A percentile compares a stretch with the other conserved stretches of the same genome.
Evolutionary conservation across 805 yeast species (phyloP).

Genomic region (Candida ovalis): DNA sequence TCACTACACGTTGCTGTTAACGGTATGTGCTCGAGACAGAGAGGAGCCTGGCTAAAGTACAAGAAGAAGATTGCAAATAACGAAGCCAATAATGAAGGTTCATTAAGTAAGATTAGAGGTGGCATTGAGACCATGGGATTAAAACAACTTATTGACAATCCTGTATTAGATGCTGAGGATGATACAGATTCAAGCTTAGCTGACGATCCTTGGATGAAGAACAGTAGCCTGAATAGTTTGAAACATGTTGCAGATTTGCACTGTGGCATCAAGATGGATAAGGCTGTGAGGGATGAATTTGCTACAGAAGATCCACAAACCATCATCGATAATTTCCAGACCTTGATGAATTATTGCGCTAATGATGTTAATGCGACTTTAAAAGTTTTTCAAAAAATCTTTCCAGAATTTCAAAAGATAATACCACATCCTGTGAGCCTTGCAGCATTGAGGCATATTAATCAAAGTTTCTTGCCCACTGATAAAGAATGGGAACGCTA

Average conservation of each 20-base stretch:
- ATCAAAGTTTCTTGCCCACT: conserved; percentile 76
- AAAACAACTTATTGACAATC: conserved; percentile 25
- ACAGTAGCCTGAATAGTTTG: conserved; percentile 74
- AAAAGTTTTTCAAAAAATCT: conserved; percentile 59
- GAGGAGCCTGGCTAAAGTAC: conserved; percentile 71
- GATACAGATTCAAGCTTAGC: conserved; percentile 25
- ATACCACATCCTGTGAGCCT: conserved; percentile 95
- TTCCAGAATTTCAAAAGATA: conserved; percentile 60
- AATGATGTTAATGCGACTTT: conserved; percentile 76
- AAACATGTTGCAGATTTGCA: conserved; percentile 77
- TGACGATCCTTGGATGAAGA: conserved; percentile 85
- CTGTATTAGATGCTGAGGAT: conserved; percentile 30
- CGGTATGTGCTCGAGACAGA: conserved; percentile 91
- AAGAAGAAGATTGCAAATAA: conserved; percentile 37
- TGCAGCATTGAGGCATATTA: conserved; percentile 75
- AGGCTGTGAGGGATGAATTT: conserved; percentile 64
- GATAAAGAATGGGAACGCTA: conserved; percentile 70
- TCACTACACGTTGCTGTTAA: conserved; percentile 84
- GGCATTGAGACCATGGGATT: conserved; percentile 23
- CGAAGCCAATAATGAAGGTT: conserved; percentile 9
- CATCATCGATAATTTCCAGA: conserved; percentile 53
- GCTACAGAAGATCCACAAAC: conserved; percentile 48
- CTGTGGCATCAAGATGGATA: conserved; percentile 65
- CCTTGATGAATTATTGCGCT: conserved; percentile 78
- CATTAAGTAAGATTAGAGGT: conserved; percentile 18